Evolutionary conservation across 2,329 filamentous ascomycete genomes (phyloP).

Genomic region (Verruconis gallopava): DNA sequence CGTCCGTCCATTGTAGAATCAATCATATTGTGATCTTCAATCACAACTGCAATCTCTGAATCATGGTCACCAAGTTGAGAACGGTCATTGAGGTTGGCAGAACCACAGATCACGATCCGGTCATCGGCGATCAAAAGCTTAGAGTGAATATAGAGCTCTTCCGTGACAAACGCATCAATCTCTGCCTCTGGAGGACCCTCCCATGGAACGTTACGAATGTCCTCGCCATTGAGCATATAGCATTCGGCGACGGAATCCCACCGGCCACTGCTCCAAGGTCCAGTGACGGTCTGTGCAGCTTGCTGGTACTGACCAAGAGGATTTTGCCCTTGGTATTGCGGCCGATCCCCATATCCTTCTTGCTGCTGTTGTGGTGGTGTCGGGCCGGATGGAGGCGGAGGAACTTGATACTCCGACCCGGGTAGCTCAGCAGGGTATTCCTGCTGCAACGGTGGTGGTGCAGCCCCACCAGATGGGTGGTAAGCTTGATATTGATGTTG

Average conservation of each 20-base stretch:
- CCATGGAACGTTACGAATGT: slow-evolving; percentile 53
- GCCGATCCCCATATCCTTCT: slow-evolving; percentile 11
- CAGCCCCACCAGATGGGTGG: slow-evolving; percentile 7
- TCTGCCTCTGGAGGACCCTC: slow-evolving; percentile 40
- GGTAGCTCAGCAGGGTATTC: slow-evolving; percentile 2
- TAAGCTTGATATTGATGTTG: slow-evolving; percentile 14
- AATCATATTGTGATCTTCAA: slow-evolving; percentile 62
- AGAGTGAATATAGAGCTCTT: slow-evolving; percentile 51
- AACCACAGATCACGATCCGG: slow-evolving; percentile 68
- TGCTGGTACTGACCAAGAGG: slow-evolving; percentile 61
- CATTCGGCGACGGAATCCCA: slow-evolving; percentile 68
- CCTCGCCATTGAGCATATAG: slow-evolving; percentile 68
- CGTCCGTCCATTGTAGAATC: slow-evolving; percentile 61
- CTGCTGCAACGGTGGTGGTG: neutral
- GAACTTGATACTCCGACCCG: slow-evolving; percentile 10
- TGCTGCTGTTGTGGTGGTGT: slow-evolving; percentile 3
- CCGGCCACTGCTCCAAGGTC: slow-evolving; percentile 36
- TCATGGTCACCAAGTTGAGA: slow-evolving; percentile 77
- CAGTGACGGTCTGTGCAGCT: slow-evolving; percentile 42
- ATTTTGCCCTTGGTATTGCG: slow-evolving; percentile 18
- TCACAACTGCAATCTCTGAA: slow-evolving; percentile 78
- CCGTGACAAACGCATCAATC: slow-evolving; percentile 49
- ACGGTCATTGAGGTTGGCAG: slow-evolving; percentile 54
- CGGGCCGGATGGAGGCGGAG: slow-evolving; percentile 6
- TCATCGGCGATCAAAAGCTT: slow-evolving; percentile 76